Percentiles rank a stretch among this genome's conserved stretches.
Evolutionary conservation across 2,329 filamentous ascomycete species (phyloP).

Genomic region (Truncatella angustata): DNA sequence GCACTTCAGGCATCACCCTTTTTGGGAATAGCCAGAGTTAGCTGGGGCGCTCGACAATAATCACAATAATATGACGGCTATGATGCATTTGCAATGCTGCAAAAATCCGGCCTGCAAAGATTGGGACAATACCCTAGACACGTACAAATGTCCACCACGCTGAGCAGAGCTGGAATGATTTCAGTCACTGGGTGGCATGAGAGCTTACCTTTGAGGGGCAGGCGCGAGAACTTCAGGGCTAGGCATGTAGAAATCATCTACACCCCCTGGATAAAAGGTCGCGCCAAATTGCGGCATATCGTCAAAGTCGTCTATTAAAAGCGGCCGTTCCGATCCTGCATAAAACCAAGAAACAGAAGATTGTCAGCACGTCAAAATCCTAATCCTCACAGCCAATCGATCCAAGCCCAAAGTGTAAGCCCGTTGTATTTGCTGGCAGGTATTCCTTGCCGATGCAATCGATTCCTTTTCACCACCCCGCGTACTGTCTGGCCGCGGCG

Average conservation of each 20-base stretch:
- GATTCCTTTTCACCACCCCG: conserved; percentile 6
- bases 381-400: conserved; percentile 7
- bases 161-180: too few relatives aligned
- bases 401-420: conserved; percentile 4
- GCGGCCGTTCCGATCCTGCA: conserved; percentile 29
- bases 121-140: too few relatives aligned
- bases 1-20: conserved; percentile 92
- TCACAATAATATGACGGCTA: too few relatives aligned
- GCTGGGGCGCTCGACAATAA: too few relatives aligned
- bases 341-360: conserved; percentile 22
- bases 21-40: conserved; percentile 3
- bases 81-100: too few relatives aligned
- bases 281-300: conserved; percentile 50
- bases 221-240: conserved; percentile 60
- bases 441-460: conserved; percentile 5
- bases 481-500: conserved; percentile 2
- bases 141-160: too few relatives aligned
- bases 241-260: conserved; percentile 61
- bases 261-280: conserved; percentile 57
- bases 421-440: not conserved
- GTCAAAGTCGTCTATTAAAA: conserved; percentile 30
- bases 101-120: too few relatives aligned
- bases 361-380: conserved; percentile 9
- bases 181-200: conserved; percentile 10
- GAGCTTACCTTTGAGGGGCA: conserved; percentile 54